Percentiles rank a stretch among this genome's conserved stretches.
Conservation (phyloP, 768 basidiomycete genomes). For the Pholiota microspora region DNA sequence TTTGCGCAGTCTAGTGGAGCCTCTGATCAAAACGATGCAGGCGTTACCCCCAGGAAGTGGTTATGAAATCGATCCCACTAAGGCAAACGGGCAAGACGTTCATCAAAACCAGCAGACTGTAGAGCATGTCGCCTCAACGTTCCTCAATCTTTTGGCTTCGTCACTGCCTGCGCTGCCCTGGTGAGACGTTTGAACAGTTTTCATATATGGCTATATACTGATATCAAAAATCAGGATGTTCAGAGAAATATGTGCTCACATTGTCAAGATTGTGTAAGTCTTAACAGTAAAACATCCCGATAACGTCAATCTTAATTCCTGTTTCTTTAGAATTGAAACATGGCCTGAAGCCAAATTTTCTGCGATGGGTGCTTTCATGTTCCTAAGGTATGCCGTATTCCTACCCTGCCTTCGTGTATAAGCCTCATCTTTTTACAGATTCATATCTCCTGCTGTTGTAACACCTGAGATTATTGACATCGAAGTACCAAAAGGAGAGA, state of each 20-base stretch:
- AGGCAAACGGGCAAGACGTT: slow-evolving; percentile 55
- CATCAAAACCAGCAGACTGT: slow-evolving; percentile 69
- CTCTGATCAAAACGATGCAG: slow-evolving; percentile 74
- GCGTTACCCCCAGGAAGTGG: slow-evolving; percentile 69
- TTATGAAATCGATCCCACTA: slow-evolving; percentile 77
- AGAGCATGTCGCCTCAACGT: slow-evolving; percentile 68
- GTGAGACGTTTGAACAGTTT: slow-evolving; percentile 53
- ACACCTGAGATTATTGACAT: slow-evolving; percentile 84
- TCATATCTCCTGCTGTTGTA: slow-evolving; percentile 90
- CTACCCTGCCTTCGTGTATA: not conserved
- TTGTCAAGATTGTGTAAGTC: slow-evolving; percentile 74
- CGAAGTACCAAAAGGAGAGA: slow-evolving; percentile 65
- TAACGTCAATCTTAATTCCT: not conserved
- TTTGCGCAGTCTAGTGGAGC: slow-evolving; percentile 74
- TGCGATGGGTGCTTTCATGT: slow-evolving; percentile 88
- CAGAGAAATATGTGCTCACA: slow-evolving; percentile 83
- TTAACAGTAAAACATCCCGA: not conserved
- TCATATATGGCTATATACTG: not conserved
- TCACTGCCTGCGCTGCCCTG: slow-evolving; percentile 72
- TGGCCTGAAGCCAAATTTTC: slow-evolving; percentile 83
- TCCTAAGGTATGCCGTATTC: slow-evolving; percentile 58
- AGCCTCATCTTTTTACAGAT: slow-evolving; percentile 40
- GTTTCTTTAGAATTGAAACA: slow-evolving; percentile 44
- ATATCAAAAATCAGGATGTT: slow-evolving; percentile 56
- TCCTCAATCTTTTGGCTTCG: slow-evolving; percentile 70